These are phyloP conservation scores for Craterostigma plantagineum DNA, from an alignment of 257 asterid genomes.

Conservation along the genomic window DNA sequence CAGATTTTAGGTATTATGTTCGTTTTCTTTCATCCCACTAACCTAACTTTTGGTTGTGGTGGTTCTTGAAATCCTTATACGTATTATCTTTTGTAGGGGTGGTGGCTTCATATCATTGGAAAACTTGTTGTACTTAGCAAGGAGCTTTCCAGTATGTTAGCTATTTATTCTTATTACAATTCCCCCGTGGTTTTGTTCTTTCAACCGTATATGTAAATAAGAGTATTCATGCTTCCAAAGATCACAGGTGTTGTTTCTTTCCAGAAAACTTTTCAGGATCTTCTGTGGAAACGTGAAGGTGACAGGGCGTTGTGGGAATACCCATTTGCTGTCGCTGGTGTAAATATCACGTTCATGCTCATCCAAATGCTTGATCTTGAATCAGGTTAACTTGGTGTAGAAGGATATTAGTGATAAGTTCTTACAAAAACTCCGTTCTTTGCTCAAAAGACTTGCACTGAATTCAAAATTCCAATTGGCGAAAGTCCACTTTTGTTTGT, in stretches of 20 bases:
- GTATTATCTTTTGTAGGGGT: constrained; percentile 33
- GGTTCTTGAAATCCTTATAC: background rate
- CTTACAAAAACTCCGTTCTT: too few species aligned
- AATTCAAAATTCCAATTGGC: too few species aligned
- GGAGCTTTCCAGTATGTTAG: constrained; percentile 19
- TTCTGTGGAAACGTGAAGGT: constrained; percentile 91
- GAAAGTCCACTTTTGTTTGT: background rate
- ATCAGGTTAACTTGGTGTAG: too few species aligned
- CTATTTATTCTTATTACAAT: background rate
- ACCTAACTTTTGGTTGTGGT: background rate
- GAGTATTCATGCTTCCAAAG: constrained; percentile 4
- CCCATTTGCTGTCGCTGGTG: constrained; percentile 99
- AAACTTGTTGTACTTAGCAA: constrained; percentile 72
- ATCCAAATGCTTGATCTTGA: constrained; percentile 99
- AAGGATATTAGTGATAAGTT: too few species aligned
- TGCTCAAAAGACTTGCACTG: too few species aligned
- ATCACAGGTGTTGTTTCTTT: constrained; percentile 11
- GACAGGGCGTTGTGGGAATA: constrained; percentile 94
- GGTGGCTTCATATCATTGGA: constrained; percentile 96
- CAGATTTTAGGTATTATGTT: constrained; percentile 85
- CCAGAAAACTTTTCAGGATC: constrained; percentile 94
- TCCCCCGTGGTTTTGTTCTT: too few species aligned
- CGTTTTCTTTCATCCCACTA: background rate
- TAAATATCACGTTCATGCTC: constrained; percentile 93
- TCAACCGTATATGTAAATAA: background rate